Evolutionary conservation across 768 basidiomycete genomes (phyloP), one percentile per base, ranked within the genome.

Genomic region (Naematelia aurantialba): DNA sequence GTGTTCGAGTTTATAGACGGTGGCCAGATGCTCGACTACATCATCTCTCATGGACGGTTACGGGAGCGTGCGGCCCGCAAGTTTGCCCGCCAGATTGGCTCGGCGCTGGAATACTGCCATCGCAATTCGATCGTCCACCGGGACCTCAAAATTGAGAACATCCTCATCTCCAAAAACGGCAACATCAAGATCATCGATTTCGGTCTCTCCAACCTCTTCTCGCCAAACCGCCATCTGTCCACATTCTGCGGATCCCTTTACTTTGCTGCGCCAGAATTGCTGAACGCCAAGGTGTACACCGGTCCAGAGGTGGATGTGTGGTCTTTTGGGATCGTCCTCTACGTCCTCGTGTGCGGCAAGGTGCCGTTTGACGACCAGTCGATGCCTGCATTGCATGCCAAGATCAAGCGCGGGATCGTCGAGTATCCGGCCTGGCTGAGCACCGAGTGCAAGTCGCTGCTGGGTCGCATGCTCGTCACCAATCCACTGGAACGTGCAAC

Each of bases 151-250:
- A 99, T 99, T 74, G 94, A 99, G 79, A 98, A 97, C 80, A 99
- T 99, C 70, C 87, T 99, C 74, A 98, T 99, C 66, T 96, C 91
- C 1, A 91, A 96, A 65, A 89, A 89, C 0, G 96, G 96, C 11
- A 98, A 97, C 79, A 98, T 98, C 82, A 99, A 98, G 83, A 97
- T 98, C 62, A 99, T 98, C 76, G 94, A 99, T 79, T 99, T 98
- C 78, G 96, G 96, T 49, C 82, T 99, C 5, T 97, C 94, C 1
- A 99, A 98, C 79, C 82, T 99, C 12, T 98, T 87, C 76, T 85
- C 94, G 68, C 94, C 96, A 1, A 70, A 79, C 8, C 70, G 79
- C 50, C 89, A 92, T 73, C 84, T 99, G 1, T 84, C 89, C 22
- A 99, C 96, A 0, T 99, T 99, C 75, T 99, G 96, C 70, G 94